Percentiles rank a stretch among this genome's conserved stretches.
These are phyloP conservation scores for Epicoccum sorghinum DNA, from an alignment of 2,329 filamentous ascomycete species.

Conservation along the genomic window DNA sequence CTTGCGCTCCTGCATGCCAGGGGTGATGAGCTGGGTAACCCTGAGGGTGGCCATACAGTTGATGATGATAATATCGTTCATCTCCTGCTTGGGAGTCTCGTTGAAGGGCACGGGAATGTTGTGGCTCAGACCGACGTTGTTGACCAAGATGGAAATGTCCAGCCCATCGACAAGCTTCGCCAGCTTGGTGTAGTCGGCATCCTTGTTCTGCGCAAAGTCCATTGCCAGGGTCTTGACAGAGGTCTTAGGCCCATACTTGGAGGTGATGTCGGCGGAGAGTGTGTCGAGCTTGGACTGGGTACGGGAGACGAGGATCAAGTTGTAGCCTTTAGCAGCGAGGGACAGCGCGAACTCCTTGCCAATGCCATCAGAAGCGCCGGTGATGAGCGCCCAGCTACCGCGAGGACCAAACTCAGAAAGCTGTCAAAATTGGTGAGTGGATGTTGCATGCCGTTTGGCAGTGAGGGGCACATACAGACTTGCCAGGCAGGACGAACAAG, in stretches of 20 bases:
- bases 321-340: conserved; percentile 90
- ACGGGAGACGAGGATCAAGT: conserved; percentile 91
- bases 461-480: conserved; percentile 47
- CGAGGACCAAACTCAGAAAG: conserved; percentile 88
- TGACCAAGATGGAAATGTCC: conserved; percentile 87
- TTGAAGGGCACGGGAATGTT: conserved; percentile 89
- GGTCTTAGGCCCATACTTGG: conserved; percentile 67
- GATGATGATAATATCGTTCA: conserved; percentile 90
- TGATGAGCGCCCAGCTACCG: conserved; percentile 92
- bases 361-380: conserved; percentile 93
- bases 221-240: conserved; percentile 83
- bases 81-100: conserved; percentile 77
- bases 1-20: conserved; percentile 82
- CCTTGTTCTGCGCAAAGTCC: conserved; percentile 84
- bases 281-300: conserved; percentile 88
- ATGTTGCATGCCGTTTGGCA: neutral
- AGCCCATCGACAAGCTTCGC: conserved; percentile 71
- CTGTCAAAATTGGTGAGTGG: conserved; percentile 44
- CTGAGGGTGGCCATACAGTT: conserved; percentile 92
- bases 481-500: conserved; percentile 57
- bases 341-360: conserved; percentile 95
- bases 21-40: conserved; percentile 83
- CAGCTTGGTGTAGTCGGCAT: conserved; percentile 79
- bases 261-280: conserved; percentile 75
- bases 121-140: conserved; percentile 96